A percentile compares a stretch with the other conserved stretches of the same genome.
Conservation (phyloP, 164 flowering plant genomes). For the Stephania cephalantha region DNA sequence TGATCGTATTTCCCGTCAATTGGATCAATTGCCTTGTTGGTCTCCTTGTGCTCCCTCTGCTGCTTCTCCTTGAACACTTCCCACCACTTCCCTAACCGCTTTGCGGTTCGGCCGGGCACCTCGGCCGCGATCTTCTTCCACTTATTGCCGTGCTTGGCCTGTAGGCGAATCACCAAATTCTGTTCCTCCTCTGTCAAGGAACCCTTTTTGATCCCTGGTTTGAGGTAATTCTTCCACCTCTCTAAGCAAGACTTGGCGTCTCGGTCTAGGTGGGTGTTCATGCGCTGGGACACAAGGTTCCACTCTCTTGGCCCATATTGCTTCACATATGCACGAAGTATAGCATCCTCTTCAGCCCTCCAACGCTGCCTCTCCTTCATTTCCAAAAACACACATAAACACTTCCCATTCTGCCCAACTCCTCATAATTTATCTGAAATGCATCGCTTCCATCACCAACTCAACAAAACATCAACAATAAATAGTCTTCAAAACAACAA, state of each 20-base stretch:
- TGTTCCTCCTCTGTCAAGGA: slow-evolving; percentile 84
- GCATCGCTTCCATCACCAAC: too few relatives aligned
- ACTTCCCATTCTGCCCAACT: slow-evolving; percentile 35
- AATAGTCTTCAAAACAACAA: too few relatives aligned
- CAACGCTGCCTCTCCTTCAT: slow-evolving; percentile 94
- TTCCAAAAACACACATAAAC: slow-evolving; percentile 29
- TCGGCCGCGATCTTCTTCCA: slow-evolving; percentile 95
- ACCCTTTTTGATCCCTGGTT: slow-evolving; percentile 86
- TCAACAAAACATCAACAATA: too few relatives aligned
- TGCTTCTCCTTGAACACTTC: slow-evolving; percentile 92
- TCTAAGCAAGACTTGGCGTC: slow-evolving; percentile 88
- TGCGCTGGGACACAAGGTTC: slow-evolving; percentile 82
- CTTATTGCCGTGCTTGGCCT: slow-evolving; percentile 90
- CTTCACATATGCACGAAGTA: slow-evolving; percentile 72
- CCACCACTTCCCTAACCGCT: slow-evolving; percentile 97
- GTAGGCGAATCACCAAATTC: slow-evolving; percentile 69
- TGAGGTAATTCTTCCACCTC: slow-evolving; percentile 92
- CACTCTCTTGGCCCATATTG: slow-evolving; percentile 87
- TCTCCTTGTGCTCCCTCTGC: slow-evolving; percentile 55
- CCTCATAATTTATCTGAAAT: slow-evolving; percentile 46
- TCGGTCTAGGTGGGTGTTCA: slow-evolving; percentile 64
- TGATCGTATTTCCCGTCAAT: slow-evolving; percentile 65
- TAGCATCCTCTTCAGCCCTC: slow-evolving; percentile 80
- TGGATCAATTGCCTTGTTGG: slow-evolving; percentile 33
- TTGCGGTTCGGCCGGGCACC: slow-evolving; percentile 83